phyloP scores from a whole-genome alignment of 805 yeast genomes.

The Wickerhamiella cacticola region DNA sequence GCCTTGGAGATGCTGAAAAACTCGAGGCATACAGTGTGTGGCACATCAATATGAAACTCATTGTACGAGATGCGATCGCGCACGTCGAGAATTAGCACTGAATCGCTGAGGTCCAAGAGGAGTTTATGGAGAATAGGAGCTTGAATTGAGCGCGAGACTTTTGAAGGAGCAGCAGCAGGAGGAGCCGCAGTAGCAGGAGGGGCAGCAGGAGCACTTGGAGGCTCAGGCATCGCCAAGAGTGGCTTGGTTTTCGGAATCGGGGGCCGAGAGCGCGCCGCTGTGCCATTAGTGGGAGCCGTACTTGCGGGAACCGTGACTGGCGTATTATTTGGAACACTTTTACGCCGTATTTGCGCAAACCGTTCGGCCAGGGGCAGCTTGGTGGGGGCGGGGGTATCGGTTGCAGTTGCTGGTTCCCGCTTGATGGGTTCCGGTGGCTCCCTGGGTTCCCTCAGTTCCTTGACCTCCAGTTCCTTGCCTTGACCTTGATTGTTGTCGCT shows the following conservation, averaged over 20 bases:
- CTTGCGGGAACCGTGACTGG: not conserved
- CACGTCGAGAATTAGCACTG: conserved; percentile 56
- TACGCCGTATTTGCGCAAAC: conserved; percentile 1
- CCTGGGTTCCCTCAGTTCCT: no score
- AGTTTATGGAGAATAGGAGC: conserved; percentile 6
- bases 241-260: conserved; percentile 3
- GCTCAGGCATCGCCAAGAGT: not conserved
- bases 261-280: not conserved
- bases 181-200: not conserved
- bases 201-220: not conserved
- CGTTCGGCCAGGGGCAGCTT: not conserved
- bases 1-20: conserved; percentile 46
- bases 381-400: not conserved
- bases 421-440: no score
- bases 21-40: conserved; percentile 58
- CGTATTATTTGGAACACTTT: not conserved
- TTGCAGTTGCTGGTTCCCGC: no score
- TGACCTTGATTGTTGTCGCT: no score
- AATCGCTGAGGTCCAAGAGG: conserved; percentile 9
- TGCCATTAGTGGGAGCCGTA: no score
- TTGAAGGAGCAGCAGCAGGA: not conserved
- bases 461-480: no score
- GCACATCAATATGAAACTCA: conserved; percentile 47
- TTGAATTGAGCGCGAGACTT: not conserved
- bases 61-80: conserved; percentile 51